Conservation (phyloP, 257 asterid genomes). For the Solanum etuberosum region DNA sequence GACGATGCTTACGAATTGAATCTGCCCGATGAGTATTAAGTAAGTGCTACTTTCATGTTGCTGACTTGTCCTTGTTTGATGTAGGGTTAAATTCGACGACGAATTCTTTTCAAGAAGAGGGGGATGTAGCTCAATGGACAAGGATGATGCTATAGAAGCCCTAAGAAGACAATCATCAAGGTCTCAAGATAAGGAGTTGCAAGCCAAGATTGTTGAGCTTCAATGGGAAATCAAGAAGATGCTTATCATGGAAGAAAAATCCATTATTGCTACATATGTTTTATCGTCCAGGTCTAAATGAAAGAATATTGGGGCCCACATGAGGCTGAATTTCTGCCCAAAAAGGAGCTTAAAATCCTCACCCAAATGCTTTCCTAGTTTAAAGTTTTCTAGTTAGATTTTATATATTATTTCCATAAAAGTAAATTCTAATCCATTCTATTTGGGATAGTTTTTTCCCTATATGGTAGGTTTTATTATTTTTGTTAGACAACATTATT, state of each 20-base stretch:
- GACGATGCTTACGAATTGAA: background rate
- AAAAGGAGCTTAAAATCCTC: background rate
- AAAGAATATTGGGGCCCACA: background rate
- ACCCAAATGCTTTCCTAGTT: background rate
- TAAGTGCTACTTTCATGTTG: background rate
- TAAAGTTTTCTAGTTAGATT: background rate
- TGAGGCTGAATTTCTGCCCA: background rate
- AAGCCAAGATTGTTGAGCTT: background rate
- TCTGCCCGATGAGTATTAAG: background rate
- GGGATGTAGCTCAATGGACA: no score
- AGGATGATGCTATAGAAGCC: background rate
- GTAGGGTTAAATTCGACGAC: no score
- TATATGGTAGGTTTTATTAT: background rate
- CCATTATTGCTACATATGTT: background rate
- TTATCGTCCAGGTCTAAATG: background rate
- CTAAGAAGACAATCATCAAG: background rate
- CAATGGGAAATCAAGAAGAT: background rate
- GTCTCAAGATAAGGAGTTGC: background rate
- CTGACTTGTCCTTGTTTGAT: background rate
- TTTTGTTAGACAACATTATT: background rate
- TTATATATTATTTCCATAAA: no score
- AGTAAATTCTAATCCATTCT: background rate
- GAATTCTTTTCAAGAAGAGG: background rate
- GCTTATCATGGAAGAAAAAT: background rate
- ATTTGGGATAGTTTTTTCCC: background rate